phyloP scores from a whole-genome alignment of 257 asterid species.

The Solanum paucissectum region DNA sequence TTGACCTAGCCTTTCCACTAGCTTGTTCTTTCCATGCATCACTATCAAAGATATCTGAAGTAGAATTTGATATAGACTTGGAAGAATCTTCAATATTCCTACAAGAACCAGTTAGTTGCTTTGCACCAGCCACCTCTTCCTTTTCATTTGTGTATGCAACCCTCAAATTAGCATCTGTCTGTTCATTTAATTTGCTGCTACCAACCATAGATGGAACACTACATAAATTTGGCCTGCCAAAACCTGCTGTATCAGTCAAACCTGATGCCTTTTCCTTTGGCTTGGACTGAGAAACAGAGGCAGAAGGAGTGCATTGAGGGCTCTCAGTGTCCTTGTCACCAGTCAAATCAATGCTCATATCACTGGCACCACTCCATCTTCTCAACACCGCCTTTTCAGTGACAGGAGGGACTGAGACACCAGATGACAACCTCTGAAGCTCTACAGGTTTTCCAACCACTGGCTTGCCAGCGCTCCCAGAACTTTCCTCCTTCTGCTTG shows the following conservation, averaged over 20 bases:
- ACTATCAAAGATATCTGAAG: constrained; percentile 12
- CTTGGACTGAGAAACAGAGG: constrained; percentile 19
- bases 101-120: constrained; percentile 15
- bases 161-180: not conserved
- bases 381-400: constrained; percentile 31
- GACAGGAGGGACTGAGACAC: constrained; percentile 26
- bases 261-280: constrained; percentile 31
- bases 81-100: constrained; percentile 22
- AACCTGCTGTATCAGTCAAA: not conserved
- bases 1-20: constrained; percentile 28
- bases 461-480: constrained; percentile 52
- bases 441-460: constrained; percentile 49
- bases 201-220: constrained; percentile 20
- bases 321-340: constrained; percentile 60
- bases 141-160: not conserved
- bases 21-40: constrained; percentile 16
- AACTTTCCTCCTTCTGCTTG: constrained; percentile 83
- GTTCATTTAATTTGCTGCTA: constrained; percentile 22
- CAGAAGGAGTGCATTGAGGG: constrained; percentile 38
- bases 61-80: constrained; percentile 22
- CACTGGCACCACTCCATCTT: constrained; percentile 93
- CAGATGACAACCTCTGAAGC: constrained; percentile 65
- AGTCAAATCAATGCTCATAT: constrained; percentile 75
- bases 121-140: constrained; percentile 6
- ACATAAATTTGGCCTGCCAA: constrained; percentile 27